phyloP scores from a whole-genome alignment of 441 rosid genomes.

The Kokia cookei region DNA sequence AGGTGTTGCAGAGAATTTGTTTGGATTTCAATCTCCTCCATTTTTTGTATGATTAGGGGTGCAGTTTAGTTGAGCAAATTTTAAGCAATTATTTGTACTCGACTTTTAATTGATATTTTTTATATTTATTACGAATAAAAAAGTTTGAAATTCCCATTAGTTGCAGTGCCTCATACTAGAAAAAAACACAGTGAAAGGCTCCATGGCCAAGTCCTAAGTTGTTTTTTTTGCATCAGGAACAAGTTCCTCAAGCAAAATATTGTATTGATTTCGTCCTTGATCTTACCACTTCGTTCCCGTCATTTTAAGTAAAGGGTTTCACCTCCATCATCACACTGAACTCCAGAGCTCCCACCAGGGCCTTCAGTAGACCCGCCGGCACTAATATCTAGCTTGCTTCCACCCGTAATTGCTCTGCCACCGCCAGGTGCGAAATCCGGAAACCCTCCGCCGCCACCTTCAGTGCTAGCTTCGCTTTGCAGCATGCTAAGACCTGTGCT shows the following conservation, averaged over 20 bases:
- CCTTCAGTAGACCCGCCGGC: slow-evolving; percentile 57
- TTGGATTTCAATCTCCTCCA: neutral
- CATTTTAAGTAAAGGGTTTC: slow-evolving; percentile 87
- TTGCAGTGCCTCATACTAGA: slow-evolving; percentile 16
- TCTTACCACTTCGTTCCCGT: slow-evolving; percentile 47
- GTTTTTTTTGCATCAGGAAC: slow-evolving; percentile 12
- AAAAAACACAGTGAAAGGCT: slow-evolving; percentile 17
- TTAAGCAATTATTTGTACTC: no score
- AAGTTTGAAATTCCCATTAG: slow-evolving; percentile 1
- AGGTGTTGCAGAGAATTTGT: neutral
- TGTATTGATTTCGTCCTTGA: neutral
- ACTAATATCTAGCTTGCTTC: slow-evolving; percentile 73
- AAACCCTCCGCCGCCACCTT: slow-evolving; percentile 58
- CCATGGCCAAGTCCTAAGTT: slow-evolving; percentile 11
- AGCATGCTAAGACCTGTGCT: slow-evolving; percentile 72
- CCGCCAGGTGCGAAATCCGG: slow-evolving; percentile 63
- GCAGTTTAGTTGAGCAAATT: neutral
- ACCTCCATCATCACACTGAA: slow-evolving; percentile 63
- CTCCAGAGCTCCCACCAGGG: slow-evolving; percentile 72
- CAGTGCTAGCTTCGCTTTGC: slow-evolving; percentile 56
- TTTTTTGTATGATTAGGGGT: neutral
- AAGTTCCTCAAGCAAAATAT: slow-evolving; percentile 1
- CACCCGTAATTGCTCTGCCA: slow-evolving; percentile 36
- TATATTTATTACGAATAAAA: no score
- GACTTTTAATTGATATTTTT: no score